Evolutionary conservation across 768 basidiomycete species (phyloP).

Genomic region (Ephemerocybe angulata): DNA sequence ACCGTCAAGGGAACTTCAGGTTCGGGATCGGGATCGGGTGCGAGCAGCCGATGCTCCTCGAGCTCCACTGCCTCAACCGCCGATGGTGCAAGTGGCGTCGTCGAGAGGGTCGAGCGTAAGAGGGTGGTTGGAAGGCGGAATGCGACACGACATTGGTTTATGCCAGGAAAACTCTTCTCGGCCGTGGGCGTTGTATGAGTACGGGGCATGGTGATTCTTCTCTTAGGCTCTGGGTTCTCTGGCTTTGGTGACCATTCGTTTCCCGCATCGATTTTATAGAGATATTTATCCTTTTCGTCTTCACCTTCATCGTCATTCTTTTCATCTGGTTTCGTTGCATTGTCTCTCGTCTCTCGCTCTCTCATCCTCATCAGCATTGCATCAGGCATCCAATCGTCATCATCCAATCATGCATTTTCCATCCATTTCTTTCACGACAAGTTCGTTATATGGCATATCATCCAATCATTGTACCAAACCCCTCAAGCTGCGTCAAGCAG

Average conservation of each 20-base stretch:
- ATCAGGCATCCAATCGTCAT: conserved; percentile 1
- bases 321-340: conserved; percentile 2
- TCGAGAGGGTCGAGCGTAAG: conserved; percentile 23
- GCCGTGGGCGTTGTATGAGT: conserved; percentile 35
- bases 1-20: conserved; percentile 8
- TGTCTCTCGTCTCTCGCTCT: background rate
- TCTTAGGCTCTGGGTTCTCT: conserved; percentile 1
- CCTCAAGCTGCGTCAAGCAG: no score
- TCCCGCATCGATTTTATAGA: background rate
- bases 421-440: background rate
- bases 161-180: conserved; percentile 48
- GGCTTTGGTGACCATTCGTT: background rate
- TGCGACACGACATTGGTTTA: conserved; percentile 51
- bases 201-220: conserved; percentile 12
- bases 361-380: background rate
- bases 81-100: conserved; percentile 19
- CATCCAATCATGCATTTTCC: background rate
- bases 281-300: background rate
- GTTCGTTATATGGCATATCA: background rate
- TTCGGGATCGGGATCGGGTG: conserved; percentile 16
- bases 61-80: conserved; percentile 13
- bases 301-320: background rate
- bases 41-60: conserved; percentile 4
- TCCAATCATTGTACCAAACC: no score
- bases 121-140: conserved; percentile 5